Percentiles rank a stretch among this genome's conserved stretches.
These are phyloP conservation scores for Aleurites moluccanus DNA, from an alignment of 441 rosid genomes.

Conservation along the genomic window DNA sequence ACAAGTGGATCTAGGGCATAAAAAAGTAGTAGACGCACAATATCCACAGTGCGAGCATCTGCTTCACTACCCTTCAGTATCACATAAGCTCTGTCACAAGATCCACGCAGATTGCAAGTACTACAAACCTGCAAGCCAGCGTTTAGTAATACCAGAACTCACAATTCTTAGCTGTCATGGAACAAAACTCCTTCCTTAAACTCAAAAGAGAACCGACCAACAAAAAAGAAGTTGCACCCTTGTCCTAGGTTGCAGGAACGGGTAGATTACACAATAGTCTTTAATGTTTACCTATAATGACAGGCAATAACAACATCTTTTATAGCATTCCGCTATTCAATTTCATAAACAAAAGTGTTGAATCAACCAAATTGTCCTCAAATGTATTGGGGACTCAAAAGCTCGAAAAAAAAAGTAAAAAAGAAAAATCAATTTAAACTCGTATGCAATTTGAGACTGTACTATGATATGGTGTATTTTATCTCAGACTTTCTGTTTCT, in stretches of 20 bases:
- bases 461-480: neutral
- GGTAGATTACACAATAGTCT: neutral
- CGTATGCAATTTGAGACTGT: neutral
- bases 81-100: slow-evolving; percentile 91
- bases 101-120: slow-evolving; percentile 70
- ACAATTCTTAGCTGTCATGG: neutral
- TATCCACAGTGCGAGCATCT: slow-evolving; percentile 80
- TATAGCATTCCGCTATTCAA: neutral
- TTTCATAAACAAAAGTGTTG: neutral
- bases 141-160: slow-evolving; percentile 3
- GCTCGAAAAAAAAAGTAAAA: neutral
- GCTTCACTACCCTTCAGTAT: slow-evolving; percentile 61
- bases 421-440: neutral
- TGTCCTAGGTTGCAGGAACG: neutral
- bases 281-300: neutral
- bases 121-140: slow-evolving; percentile 63
- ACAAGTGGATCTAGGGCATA: slow-evolving; percentile 76
- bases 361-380: neutral
- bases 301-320: too few relatives aligned
- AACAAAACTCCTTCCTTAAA: neutral
- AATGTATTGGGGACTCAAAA: neutral
- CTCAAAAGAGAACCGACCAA: neutral
- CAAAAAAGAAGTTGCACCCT: neutral
- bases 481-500: too few relatives aligned
- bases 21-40: slow-evolving; percentile 63